Evolutionary conservation across 805 yeast species (phyloP), one percentile per base, ranked within the genome.

Genomic region (Candida silvatica): DNA sequence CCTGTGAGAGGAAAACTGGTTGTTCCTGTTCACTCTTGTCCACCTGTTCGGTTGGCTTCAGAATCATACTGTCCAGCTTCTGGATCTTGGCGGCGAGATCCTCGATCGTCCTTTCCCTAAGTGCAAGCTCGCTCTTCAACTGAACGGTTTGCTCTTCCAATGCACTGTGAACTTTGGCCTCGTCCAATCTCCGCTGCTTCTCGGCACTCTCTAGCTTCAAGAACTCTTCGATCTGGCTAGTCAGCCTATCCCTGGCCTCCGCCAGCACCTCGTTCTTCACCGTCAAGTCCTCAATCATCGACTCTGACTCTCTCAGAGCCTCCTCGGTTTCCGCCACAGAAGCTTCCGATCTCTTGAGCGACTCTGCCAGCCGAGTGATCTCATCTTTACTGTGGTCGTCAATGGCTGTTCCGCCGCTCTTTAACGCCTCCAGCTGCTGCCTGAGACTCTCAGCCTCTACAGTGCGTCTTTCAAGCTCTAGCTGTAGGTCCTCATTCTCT

Each of bases 121-220:
- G 35, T 17, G 49, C 50, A 14, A 53, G 37, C n/a, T 48, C 48
- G 5, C 37, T 31, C 17, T 58, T 36, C 27, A 46, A 48, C 12
- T 34, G 24, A 16, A 38, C 41, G 17, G 43, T 45, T 5, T 35
- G 37, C 11, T 22, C 24, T 3, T 32, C 30, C n/a, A 47, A 24
- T 17, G 44, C 37, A 4, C n/a, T 18, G n/a, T 54, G 45, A 19
- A 59, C 43, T 0, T 34, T 35, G 3, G 35, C 40, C 55, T 62
- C 2, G 46, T 20, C 36, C 68, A 75, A 28, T 52, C n/a, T 79
- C 20, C 77, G 52, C 31, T 70, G 71, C 28, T 55, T 60, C 36
- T 75, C 74, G 11, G 77, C 47, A 20, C 61, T 64, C 37, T 67
- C 69, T 22, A 77, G 43, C 37, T 71, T 76, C 27, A 66, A 69